These are phyloP conservation scores for Talaromyces sp. DNA, from an alignment of 2,329 filamentous ascomycete species.

Conservation along the genomic window DNA sequence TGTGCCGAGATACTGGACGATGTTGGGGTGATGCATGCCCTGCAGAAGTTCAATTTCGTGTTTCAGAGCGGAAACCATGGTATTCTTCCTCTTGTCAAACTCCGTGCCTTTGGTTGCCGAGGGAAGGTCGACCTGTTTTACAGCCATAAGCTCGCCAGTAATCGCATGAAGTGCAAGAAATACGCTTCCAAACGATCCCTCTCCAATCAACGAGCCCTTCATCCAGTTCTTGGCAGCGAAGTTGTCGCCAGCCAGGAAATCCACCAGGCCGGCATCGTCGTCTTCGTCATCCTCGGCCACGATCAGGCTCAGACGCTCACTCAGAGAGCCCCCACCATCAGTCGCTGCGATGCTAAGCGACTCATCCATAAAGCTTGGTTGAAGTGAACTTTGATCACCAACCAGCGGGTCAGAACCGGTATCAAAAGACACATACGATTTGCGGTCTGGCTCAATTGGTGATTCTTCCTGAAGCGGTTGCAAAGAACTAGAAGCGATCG, in stretches of 20 bases:
- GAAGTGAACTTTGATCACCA: conserved; percentile 69
- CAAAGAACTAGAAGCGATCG: conserved; percentile 80
- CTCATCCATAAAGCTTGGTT: conserved; percentile 82
- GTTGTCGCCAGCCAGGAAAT: conserved; percentile 85
- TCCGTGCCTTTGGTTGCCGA: conserved; percentile 70
- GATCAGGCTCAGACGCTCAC: conserved; percentile 76
- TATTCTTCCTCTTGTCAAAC: conserved; percentile 87
- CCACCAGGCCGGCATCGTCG: conserved; percentile 78
- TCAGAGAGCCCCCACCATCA: conserved; percentile 64
- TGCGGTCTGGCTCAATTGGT: conserved; percentile 77
- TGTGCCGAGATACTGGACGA: conserved; percentile 95
- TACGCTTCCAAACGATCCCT: conserved; percentile 93
- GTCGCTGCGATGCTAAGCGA: conserved; percentile 62
- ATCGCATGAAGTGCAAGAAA: conserved; percentile 93
- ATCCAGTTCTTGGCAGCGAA: conserved; percentile 99
- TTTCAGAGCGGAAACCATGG: conserved; percentile 96
- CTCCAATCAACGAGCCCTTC: conserved; percentile 95
- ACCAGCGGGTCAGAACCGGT: conserved; percentile 58
- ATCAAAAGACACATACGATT: conserved; percentile 81
- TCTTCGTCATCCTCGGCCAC: conserved; percentile 89
- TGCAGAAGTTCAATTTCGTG: conserved; percentile 91
- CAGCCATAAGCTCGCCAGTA: conserved; percentile 93
- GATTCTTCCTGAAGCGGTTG: conserved; percentile 83
- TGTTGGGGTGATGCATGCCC: conserved; percentile 91
- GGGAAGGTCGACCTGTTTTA: conserved; percentile 95